phyloP scores from a whole-genome alignment of 1,284 basidiomycete species.

The Naganishia liquefaciens region DNA sequence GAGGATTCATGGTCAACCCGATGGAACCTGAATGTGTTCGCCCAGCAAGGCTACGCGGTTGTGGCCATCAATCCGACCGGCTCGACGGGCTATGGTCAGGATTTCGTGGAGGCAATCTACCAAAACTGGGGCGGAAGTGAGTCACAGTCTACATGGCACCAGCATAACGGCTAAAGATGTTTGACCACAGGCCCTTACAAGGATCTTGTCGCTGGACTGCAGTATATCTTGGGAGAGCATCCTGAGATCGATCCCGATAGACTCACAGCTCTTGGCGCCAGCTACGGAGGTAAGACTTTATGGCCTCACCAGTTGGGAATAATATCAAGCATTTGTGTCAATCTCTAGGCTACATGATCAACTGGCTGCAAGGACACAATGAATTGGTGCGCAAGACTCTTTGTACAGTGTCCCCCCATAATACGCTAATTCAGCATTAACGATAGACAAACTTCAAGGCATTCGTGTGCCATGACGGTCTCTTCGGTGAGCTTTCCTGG shows the following conservation, averaged over 20 bases:
- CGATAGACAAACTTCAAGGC: conserved; percentile 71
- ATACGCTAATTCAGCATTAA: no score
- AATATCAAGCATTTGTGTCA: not conserved
- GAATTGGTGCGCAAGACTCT: conserved; percentile 60
- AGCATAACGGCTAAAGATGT: conserved; percentile 3
- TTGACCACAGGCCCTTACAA: conserved; percentile 67
- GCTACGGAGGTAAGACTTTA: conserved; percentile 48
- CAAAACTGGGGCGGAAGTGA: conserved; percentile 50
- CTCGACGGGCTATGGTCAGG: conserved; percentile 84
- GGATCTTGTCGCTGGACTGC: conserved; percentile 75
- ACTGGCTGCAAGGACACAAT: conserved; percentile 92
- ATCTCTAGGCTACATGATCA: conserved; percentile 54
- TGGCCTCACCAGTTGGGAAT: not conserved
- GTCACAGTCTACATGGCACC: conserved; percentile 17
- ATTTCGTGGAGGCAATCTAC: conserved; percentile 69
- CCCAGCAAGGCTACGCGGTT: conserved; percentile 67
- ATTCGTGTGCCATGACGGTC: conserved; percentile 83
- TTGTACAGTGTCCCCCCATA: not conserved
- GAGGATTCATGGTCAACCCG: conserved; percentile 78
- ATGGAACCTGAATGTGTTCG: conserved; percentile 75
- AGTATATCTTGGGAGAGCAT: conserved; percentile 66
- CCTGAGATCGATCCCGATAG: conserved; percentile 79
- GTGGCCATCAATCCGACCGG: conserved; percentile 86
- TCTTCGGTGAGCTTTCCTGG: conserved; percentile 50
- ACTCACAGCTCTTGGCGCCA: conserved; percentile 64